A percentile compares a stretch with the other conserved stretches of the same genome.
phyloP scores from a whole-genome alignment of 2,329 filamentous ascomycete genomes.

The Fusarium virguliforme region DNA sequence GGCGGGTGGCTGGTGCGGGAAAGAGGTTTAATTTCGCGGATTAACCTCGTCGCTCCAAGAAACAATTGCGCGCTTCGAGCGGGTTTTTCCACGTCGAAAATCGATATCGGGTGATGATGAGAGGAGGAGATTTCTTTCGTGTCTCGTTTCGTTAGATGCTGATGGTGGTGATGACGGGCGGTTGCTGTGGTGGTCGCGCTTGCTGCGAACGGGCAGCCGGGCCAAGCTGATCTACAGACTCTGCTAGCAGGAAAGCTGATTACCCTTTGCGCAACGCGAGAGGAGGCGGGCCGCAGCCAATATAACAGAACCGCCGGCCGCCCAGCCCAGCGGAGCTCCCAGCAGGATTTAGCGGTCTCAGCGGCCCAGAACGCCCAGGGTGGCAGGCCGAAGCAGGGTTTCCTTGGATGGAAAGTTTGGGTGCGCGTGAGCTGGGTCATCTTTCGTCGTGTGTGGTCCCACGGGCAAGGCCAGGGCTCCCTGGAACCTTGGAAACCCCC shows the following conservation, averaged over 20 bases:
- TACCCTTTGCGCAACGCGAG: conserved; percentile 30
- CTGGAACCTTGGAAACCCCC: conserved; percentile 23
- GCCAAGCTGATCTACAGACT: conserved; percentile 22
- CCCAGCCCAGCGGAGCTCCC: conserved; percentile 25
- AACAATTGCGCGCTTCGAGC: conserved; percentile 2
- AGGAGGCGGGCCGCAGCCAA: conserved; percentile 43
- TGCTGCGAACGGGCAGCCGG: conserved; percentile 17
- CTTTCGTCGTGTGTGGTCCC: conserved; percentile 23
- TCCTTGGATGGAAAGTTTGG: conserved; percentile 33
- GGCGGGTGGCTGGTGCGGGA: conserved; percentile 44
- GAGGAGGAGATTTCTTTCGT: neutral
- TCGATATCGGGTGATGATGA: conserved; percentile 8
- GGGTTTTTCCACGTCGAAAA: neutral
- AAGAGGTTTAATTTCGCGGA: conserved; percentile 44
- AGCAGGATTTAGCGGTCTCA: conserved; percentile 46
- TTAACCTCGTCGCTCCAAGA: conserved; percentile 26
- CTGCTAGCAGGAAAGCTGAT: conserved; percentile 36
- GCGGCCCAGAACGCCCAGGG: conserved; percentile 37
- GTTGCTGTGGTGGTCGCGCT: conserved; percentile 19
- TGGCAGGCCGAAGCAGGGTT: conserved; percentile 31
- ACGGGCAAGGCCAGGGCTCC: conserved; percentile 16
- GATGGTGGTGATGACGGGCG: conserved; percentile 27
- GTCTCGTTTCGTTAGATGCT: conserved; percentile 1
- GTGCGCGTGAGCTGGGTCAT: conserved; percentile 25
- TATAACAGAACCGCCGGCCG: conserved; percentile 33